Evolutionary conservation across 1,284 basidiomycete species (phyloP).

Genomic region (Pseudozyma hubeiensis): DNA sequence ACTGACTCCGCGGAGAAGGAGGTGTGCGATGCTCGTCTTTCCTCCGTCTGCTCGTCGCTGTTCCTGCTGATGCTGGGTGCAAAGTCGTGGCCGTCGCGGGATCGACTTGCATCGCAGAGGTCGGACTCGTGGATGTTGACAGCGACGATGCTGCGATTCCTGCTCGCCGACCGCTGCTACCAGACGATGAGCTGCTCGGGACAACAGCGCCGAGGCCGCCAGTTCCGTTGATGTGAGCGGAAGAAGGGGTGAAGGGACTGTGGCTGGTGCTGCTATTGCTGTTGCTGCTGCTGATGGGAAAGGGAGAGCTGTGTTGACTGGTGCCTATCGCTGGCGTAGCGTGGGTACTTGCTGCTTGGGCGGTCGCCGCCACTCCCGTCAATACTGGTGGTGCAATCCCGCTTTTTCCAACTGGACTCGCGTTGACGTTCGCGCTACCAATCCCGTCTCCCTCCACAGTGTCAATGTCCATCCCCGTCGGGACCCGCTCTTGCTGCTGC

Average conservation of each 20-base stretch:
- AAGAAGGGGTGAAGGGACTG: conserved; percentile 20
- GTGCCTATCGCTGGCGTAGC: conserved; percentile 9
- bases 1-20: conserved; percentile 15
- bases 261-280: conserved; percentile 13
- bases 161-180: background rate
- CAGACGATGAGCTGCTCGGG: background rate
- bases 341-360: background rate
- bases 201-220: background rate
- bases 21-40: conserved; percentile 33
- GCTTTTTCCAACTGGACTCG: background rate
- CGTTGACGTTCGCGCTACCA: background rate
- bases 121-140: conserved; percentile 2
- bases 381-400: background rate
- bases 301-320: conserved; percentile 38
- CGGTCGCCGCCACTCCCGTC: background rate
- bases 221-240: background rate
- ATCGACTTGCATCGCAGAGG: conserved; percentile 35
- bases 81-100: background rate
- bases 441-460: background rate
- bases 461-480: conserved; percentile 8
- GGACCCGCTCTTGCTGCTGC: background rate
- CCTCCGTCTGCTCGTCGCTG: conserved; percentile 7
- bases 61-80: background rate
- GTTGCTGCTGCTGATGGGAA: conserved; percentile 26
- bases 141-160: background rate